phyloP scores from a whole-genome alignment of 2,329 filamentous ascomycete genomes.

The Corinectria fuckeliana region DNA sequence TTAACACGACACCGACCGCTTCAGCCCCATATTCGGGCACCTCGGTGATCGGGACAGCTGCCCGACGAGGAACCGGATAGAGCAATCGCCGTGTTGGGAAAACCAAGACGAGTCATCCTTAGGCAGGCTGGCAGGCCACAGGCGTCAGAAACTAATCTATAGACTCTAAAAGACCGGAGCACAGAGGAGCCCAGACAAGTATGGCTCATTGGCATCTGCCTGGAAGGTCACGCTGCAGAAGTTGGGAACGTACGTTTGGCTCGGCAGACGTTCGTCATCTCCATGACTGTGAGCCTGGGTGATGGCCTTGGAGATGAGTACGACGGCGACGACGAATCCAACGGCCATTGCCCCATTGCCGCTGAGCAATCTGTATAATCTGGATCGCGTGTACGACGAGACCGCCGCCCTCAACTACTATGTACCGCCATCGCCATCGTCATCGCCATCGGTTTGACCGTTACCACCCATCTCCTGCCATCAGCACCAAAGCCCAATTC shows the following conservation, averaged over 20 bases:
- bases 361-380: not conserved
- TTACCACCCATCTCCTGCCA: constrained; percentile 14
- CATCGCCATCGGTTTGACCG: constrained; percentile 17
- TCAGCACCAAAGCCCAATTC: not conserved
- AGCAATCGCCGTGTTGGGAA: not conserved
- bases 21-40: constrained; percentile 15
- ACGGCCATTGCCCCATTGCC: not conserved
- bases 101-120: constrained; percentile 25
- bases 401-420: no score
- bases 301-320: not conserved
- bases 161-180: constrained; percentile 1
- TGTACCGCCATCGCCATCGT: constrained; percentile 16
- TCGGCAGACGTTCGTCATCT: not conserved
- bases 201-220: constrained; percentile 11
- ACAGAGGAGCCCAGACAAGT: not conserved
- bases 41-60: constrained; percentile 7
- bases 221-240: constrained; percentile 1
- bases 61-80: constrained; percentile 6
- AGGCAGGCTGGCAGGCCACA: no score
- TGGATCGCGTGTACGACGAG: no score
- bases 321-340: not conserved
- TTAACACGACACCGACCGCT: constrained; percentile 18
- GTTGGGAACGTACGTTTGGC: constrained; percentile 2
- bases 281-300: constrained; percentile 2
- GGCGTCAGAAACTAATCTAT: constrained; percentile 20